Base-by-base conservation (phyloP, 805 yeast genomes). In the Kluyveromyces siamensis region DNA sequence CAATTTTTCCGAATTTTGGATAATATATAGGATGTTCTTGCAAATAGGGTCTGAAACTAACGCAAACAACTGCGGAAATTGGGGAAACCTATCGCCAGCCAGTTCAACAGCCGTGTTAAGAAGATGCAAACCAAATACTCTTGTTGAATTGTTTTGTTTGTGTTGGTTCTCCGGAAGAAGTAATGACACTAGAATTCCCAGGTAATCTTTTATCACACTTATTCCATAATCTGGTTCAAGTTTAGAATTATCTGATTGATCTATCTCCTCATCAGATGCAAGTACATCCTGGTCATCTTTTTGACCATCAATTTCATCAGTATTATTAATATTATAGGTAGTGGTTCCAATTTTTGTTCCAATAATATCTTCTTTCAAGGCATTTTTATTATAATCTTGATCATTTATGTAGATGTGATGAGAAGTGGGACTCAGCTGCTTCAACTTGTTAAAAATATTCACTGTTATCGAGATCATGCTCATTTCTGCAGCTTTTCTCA, bases 401-500 rank as follows among this genome's bases (percentile, higher is more conserved):
- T 73, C 80, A 38, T 76, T 72, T 21, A 75, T 63, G 27, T 66
- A 75, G 25, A 67, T 73, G 41, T 59, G 63, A 37, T 54, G 54
- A 36, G 60, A 70, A 45, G 44, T 41, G 2, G 83, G 79, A 53
- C 76, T 81, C 21, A 87, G 73, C 21, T 67, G 65, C 41, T 73
- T 73, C 44, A 90, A 67, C 50, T 79, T 80, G 37, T 72, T 67
- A 63, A 89, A 89, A 7, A 89, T 74, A 48, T 78, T 74, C 38
- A 81, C 75, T 0, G 95, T 82, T 43, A 89, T 82, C 1, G 81
- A 68, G 37, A 78, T 71, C 74, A 88, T 75, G 0, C 95, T 77
- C 70, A 84, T 76, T 60, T 90, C 97, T 0, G 98, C 97, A 0
- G 95, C 84, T 51, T 84, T 79, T 58, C 98, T 74, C 50, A 93